Conservation (phyloP, 1,139 yeast species). For the Suhomyces wounanorum region DNA sequence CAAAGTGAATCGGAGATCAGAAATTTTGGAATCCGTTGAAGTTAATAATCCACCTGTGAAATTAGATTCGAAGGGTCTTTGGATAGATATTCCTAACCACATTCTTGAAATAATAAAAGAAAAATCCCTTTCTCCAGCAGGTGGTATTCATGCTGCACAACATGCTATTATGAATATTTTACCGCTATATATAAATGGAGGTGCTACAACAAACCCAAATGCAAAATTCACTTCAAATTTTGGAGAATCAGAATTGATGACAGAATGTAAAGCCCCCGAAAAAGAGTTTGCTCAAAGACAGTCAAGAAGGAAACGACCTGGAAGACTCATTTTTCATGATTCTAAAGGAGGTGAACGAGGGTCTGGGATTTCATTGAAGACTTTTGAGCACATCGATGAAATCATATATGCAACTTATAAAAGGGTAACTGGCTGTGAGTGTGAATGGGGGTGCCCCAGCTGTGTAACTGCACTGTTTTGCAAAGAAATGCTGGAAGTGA, state of each 20-base stretch:
- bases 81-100: slow-evolving; percentile 79
- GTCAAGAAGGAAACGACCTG: slow-evolving; percentile 74
- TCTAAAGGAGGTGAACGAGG: slow-evolving; percentile 78
- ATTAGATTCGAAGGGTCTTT: slow-evolving; percentile 73
- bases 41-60: slow-evolving; percentile 85
- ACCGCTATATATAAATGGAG: slow-evolving; percentile 55
- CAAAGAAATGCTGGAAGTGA: slow-evolving; percentile 75
- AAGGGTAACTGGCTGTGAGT: slow-evolving; percentile 65
- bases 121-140: slow-evolving; percentile 72
- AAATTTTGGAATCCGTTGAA: slow-evolving; percentile 88
- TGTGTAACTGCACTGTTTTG: slow-evolving; percentile 83
- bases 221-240: slow-evolving; percentile 52
- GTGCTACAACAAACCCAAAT: slow-evolving; percentile 39
- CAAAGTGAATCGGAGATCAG: slow-evolving; percentile 73
- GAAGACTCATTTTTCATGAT: slow-evolving; percentile 81
- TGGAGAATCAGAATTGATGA: slow-evolving; percentile 67
- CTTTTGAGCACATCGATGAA: slow-evolving; percentile 73
- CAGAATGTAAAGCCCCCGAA: slow-evolving; percentile 97
- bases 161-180: slow-evolving; percentile 81
- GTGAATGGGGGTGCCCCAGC: slow-evolving; percentile 87
- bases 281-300: slow-evolving; percentile 83
- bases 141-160: slow-evolving; percentile 95
- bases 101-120: slow-evolving; percentile 60
- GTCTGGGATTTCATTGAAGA: slow-evolving; percentile 75
- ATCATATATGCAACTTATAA: slow-evolving; percentile 61